phyloP scores from a whole-genome alignment of 345 rosid species.

The Trapa incisa region DNA sequence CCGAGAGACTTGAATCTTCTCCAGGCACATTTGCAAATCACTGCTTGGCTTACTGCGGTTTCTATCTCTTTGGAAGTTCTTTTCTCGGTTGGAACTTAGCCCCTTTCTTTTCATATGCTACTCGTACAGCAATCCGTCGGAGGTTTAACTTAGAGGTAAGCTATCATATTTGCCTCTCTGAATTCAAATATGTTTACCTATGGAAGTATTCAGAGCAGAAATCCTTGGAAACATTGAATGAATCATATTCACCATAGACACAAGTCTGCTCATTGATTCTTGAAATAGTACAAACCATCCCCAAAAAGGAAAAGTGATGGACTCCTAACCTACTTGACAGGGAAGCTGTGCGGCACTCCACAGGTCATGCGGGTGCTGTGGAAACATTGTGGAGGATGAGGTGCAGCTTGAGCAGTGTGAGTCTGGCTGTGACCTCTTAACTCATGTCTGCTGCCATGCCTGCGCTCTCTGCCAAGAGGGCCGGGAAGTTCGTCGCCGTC shows the following conservation, averaged over 20 bases:
- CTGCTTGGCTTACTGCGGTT: constrained; percentile 62
- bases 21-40: constrained; percentile 69
- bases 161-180: constrained; percentile 1
- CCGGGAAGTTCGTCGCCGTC: constrained; percentile 74
- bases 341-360: constrained; percentile 71
- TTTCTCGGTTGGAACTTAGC: constrained; percentile 71
- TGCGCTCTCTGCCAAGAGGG: constrained; percentile 99
- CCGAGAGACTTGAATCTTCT: constrained; percentile 68
- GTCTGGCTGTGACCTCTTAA: constrained; percentile 56
- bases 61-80: constrained; percentile 55
- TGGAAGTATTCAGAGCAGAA: not conserved
- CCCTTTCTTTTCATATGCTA: constrained; percentile 71
- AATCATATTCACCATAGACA: not conserved
- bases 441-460: constrained; percentile 66
- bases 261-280: not conserved
- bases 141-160: constrained; percentile 84
- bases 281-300: not conserved
- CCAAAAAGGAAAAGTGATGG: too few relatives aligned
- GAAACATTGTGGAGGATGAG: constrained; percentile 60
- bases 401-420: constrained; percentile 72
- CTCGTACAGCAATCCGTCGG: constrained; percentile 64
- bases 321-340: constrained; percentile 19
- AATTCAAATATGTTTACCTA: not conserved
- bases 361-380: constrained; percentile 79
- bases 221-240: not conserved